Conservation (phyloP, 306 rosid species). For the Quercus alba region DNA sequence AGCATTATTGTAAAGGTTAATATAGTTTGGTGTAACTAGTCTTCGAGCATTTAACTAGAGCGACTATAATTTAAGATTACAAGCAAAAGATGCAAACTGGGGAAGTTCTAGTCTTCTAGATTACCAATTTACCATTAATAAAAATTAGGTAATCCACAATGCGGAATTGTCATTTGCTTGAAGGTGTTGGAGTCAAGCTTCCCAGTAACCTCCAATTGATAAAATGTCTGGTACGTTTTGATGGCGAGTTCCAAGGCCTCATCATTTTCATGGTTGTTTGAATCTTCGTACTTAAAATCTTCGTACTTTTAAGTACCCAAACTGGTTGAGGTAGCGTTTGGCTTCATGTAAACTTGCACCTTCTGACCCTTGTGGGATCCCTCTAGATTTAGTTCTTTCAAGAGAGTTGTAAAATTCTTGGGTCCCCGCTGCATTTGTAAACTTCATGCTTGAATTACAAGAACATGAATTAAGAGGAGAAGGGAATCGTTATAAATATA, state of each 20-base stretch:
- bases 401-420: background rate
- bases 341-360: background rate
- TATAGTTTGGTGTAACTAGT: too few relatives aligned
- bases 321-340: background rate
- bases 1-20: too few relatives aligned
- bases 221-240: background rate
- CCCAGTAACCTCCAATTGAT: conserved; percentile 3
- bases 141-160: conserved; percentile 6
- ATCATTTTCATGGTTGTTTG: too few relatives aligned
- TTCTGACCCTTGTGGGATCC: background rate
- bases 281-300: background rate
- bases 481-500: background rate
- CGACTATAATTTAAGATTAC: too few relatives aligned
- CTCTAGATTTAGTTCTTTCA: background rate
- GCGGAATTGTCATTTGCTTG: background rate
- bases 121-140: background rate
- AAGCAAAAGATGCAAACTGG: background rate
- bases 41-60: too few relatives aligned
- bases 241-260: background rate
- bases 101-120: background rate
- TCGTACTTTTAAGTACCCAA: background rate
- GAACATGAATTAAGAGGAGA: background rate
- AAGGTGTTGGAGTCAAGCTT: conserved; percentile 9
- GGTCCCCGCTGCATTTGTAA: background rate
- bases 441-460: background rate